These are phyloP conservation scores for Sequoiadendron giganteum DNA, from an alignment of 75 land plant genomes.

Conservation along the genomic window DNA sequence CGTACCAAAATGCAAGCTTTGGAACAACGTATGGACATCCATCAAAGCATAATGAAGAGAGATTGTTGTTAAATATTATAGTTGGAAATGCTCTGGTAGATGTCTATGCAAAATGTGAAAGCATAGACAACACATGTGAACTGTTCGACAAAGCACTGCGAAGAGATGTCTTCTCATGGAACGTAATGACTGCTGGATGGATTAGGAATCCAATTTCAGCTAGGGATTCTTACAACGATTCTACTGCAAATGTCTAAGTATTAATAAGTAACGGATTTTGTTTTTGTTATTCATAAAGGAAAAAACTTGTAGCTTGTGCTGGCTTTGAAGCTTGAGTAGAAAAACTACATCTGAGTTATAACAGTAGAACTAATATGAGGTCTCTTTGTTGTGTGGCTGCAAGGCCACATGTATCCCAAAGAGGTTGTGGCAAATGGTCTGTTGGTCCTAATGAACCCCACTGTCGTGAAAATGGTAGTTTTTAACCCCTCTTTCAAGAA, in stretches of 20 bases:
- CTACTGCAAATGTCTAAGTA: neutral
- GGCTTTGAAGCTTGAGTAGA: neutral
- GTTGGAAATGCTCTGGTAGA: no score
- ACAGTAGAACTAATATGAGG: slow-evolving; percentile 62
- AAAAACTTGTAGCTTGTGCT: neutral
- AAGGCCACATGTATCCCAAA: slow-evolving; percentile 78
- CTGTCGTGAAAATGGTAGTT: slow-evolving; percentile 70
- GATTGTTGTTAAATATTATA: no score
- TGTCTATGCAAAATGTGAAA: no score
- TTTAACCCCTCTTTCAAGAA: slow-evolving; percentile 52
- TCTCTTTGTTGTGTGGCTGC: slow-evolving; percentile 95
- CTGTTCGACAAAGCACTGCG: no score
- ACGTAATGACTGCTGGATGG: neutral
- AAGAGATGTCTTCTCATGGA: no score
- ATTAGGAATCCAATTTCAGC: neutral
- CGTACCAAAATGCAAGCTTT: no score
- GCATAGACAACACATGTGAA: no score
- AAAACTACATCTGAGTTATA: neutral
- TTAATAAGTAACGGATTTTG: neutral
- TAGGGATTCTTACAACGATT: neutral
- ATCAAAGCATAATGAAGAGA: no score
- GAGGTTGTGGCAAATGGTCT: slow-evolving; percentile 52
- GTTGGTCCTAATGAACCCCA: slow-evolving; percentile 59
- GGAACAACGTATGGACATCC: no score
- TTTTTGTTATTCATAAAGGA: neutral